Base-by-base conservation (phyloP, 2,329 filamentous ascomycete species). In the Chaetomium olivaceum region DNA sequence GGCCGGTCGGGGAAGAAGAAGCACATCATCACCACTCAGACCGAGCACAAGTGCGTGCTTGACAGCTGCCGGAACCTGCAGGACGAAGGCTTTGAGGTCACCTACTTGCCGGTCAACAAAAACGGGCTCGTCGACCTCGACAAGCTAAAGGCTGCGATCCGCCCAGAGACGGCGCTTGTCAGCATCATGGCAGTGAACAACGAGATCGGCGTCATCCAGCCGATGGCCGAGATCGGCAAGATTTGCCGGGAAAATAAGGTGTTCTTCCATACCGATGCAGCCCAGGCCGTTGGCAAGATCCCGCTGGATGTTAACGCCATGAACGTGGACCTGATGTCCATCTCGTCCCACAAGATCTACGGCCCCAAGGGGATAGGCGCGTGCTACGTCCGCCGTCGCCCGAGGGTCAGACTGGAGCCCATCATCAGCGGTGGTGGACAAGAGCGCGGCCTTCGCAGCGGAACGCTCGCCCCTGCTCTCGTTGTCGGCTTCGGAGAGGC, bases 181-280 rank as follows among this genome's bases (percentile, higher is more conserved):
- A 97, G 93, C 76, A 91, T 99, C 78, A 99, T 99, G 95, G 89
- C 95, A 0, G 95, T 99, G 74, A 99, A 99, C 83, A 99, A 99
- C 78, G 95, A 99, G 80, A 98, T 99, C 74, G 95, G 95, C 75
- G 95, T 99, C n/a, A 96, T 99, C 65, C 95, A 99, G 79, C 95
- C 95, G 0, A 80, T 99, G 65, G 91, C 92, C 73, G 88, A 97
- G 80, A 99, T 99, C 76, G 95, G 95, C 74, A 91, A 90, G 79
- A 82, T 99, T 16, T 99, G 95, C 79, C 88, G 95, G 59, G 85
- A 88, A 62, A 95, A 92, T 79, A 97, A 97, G 82, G 84, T 97
- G 54, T 99, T 97, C 80, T 99, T 99, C 87, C 95, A 99, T 80
- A 96, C 93, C 27, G 95, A 99, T 77, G 95, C 85, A 60, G 95